Conservation (phyloP, 1,139 yeast genomes). For the Saccharomyces hybrid region DNA sequence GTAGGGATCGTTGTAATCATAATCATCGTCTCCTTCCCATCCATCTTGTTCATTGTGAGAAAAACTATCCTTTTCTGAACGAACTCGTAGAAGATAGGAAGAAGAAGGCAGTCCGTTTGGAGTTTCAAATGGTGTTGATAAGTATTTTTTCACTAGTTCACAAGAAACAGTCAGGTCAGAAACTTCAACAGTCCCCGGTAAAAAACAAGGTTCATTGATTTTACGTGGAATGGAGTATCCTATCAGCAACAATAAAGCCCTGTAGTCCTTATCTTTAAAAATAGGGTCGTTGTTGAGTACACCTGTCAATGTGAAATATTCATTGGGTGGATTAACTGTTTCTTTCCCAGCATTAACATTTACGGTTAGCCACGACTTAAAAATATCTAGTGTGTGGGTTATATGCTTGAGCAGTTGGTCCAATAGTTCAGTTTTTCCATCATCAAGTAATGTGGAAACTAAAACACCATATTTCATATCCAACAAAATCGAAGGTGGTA, state of each 20-base stretch:
- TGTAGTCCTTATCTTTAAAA: conserved; percentile 24
- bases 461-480: conserved; percentile 29
- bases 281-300: conserved; percentile 12
- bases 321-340: conserved; percentile 11
- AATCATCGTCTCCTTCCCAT: conserved; percentile 18
- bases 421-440: conserved; percentile 22
- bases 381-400: conserved; percentile 10
- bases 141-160: conserved; percentile 18
- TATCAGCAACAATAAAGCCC: conserved; percentile 23
- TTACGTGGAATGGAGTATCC: conserved; percentile 25
- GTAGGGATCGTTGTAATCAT: conserved; percentile 16
- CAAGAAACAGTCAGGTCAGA: conserved; percentile 13
- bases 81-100: conserved; percentile 20
- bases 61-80: background rate
- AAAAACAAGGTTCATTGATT: conserved; percentile 19
- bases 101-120: conserved; percentile 28
- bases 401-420: conserved; percentile 19
- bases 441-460: conserved; percentile 30
- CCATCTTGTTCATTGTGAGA: conserved; percentile 14
- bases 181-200: conserved; percentile 15
- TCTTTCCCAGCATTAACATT: conserved; percentile 10
- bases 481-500: conserved; percentile 17
- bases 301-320: conserved; percentile 6
- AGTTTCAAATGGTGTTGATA: conserved; percentile 25
- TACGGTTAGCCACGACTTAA: conserved; percentile 15